A percentile compares a stretch with the other conserved stretches of the same genome.
Evolutionary conservation across 768 basidiomycete species (phyloP).

Genomic region (Dentipellis sp.): DNA sequence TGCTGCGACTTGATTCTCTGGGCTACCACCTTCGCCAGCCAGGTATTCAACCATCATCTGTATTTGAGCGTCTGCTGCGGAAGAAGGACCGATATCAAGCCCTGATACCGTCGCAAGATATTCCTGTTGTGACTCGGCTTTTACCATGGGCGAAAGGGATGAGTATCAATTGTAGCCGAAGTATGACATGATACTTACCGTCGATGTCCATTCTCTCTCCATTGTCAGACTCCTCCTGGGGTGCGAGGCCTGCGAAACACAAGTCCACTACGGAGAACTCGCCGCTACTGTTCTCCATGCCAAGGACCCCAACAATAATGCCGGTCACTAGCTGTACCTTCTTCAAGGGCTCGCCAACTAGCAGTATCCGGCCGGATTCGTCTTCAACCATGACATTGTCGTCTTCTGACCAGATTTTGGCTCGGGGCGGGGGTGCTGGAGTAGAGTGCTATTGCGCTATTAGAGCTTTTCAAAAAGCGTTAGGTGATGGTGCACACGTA

Average conservation of each 20-base stretch:
- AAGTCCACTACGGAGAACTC: constrained; percentile 92
- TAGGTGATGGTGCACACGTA: constrained; percentile 33
- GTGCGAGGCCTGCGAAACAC: constrained; percentile 78
- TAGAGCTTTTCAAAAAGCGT: not conserved
- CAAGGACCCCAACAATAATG: constrained; percentile 82
- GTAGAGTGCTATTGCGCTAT: constrained; percentile 55
- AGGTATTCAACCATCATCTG: constrained; percentile 90
- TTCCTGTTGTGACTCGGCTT: constrained; percentile 26
- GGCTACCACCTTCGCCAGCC: constrained; percentile 71
- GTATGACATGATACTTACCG: constrained; percentile 28
- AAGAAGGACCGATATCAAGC: constrained; percentile 61
- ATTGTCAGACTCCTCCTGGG: constrained; percentile 33
- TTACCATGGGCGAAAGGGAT: constrained; percentile 4
- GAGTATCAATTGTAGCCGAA: constrained; percentile 1
- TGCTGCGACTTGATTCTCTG: constrained; percentile 52
- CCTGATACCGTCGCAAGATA: constrained; percentile 88
- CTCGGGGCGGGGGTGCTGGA: constrained; percentile 67
- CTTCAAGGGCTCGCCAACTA: constrained; percentile 68
- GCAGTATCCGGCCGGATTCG: constrained; percentile 84
- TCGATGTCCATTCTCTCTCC: constrained; percentile 61
- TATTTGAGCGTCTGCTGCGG: constrained; percentile 58
- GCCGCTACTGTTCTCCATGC: constrained; percentile 80
- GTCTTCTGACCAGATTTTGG: constrained; percentile 66
- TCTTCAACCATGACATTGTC: constrained; percentile 91
- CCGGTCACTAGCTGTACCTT: constrained; percentile 75